Evolutionary conservation across 805 yeast genomes (phyloP), one percentile per base, ranked within the genome.

Genomic region (Myxozyma vanderwaltii): DNA sequence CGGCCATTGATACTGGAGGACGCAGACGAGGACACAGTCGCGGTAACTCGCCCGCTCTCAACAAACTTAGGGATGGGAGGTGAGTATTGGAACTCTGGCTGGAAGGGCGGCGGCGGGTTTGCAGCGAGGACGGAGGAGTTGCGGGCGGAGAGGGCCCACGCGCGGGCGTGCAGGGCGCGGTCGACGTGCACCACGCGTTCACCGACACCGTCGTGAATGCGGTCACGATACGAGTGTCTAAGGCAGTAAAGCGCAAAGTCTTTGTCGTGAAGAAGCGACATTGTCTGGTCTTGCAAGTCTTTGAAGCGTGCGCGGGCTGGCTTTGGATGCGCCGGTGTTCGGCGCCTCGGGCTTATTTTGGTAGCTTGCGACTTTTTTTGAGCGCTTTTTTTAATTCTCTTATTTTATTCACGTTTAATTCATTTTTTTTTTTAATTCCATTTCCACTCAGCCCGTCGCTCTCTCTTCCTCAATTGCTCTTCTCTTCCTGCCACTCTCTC

Each of bases 151-250:
- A 46, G n/a, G 12, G 51, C 51, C 63, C 63, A 59, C 15, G 60
- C 63, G 15, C 38, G 44, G 5, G 43, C 8, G 54, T 61, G 27
- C 29, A 61, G 62, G 15, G 51, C 51, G 27, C 40, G 39, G 51
- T 40, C 49, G 39, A 63, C 41, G 47, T 56, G 65, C 24, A 63
- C 51, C 26, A 63, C 65, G 33, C 66, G 61, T 45, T 56, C 66
- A 44, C 55, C 64, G 40, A 52, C 51, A 45, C 65, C 66, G 40
- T 63, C 66, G 17, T 49, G 59, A 36, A 54, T 48, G 49, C 54
- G 56, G 27, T 44, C 57, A 15, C 51, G 62, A 31, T 59, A 63
- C n/a, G 41, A 5, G 36, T 26, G 29, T 35, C 66, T 61, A 35
- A 63, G 56, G 26, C 35, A 17, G 51, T 56, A 56, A 53, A 63